Evolutionary conservation across 2,329 filamentous ascomycete genomes (phyloP), one percentile per base, ranked within the genome.

Genomic region (Lomentospora prolificans): DNA sequence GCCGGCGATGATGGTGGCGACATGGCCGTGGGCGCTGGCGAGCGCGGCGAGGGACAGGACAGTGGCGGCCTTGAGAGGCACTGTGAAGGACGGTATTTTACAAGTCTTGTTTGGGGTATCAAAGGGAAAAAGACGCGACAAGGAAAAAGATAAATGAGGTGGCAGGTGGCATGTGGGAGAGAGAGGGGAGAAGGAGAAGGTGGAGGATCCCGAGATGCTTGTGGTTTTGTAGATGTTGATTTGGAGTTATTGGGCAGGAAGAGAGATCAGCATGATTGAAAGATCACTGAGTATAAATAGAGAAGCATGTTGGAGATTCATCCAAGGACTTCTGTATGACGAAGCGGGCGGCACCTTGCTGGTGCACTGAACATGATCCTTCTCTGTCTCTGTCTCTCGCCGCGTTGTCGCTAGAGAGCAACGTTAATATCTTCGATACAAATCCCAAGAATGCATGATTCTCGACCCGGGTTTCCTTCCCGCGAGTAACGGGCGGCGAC

Each of bases 1-100:
- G 27, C 57, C 58, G 9, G 56, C 56, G 54, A 41, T n/a, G 51
- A 51, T 51, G 31, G 41, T 51, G 57, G 53, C 57, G 44, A 57
- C 55, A 25, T 39, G 48, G 46, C 54, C 54, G 54, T 56, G 54
- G 54, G 54, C 54, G 48, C 48, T 25, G 54, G 54, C 54, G 10
- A 17, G 12, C 22, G 54, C 14, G 54, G 54, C 54, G 30, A 48
- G 28, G 31, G 39, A 46, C 30, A 51, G 46, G 46, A 44, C 12
- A 41, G 41, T 22, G 31, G 27, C 41, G 41, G 41, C 12, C 9
- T 22, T 17, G 46, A 56, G 46, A 27, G 54, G 25, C 48, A 51
- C 44, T 39, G n/a, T n/a, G n/a, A n/a, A n/a, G n/a, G n/a, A n/a
- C n/a, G n/a, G n/a, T n/a, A n/a, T n/a, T 51, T 51, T 4, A 33